phyloP scores from a whole-genome alignment of 768 basidiomycete genomes.

The Fomitopsis serialis region DNA sequence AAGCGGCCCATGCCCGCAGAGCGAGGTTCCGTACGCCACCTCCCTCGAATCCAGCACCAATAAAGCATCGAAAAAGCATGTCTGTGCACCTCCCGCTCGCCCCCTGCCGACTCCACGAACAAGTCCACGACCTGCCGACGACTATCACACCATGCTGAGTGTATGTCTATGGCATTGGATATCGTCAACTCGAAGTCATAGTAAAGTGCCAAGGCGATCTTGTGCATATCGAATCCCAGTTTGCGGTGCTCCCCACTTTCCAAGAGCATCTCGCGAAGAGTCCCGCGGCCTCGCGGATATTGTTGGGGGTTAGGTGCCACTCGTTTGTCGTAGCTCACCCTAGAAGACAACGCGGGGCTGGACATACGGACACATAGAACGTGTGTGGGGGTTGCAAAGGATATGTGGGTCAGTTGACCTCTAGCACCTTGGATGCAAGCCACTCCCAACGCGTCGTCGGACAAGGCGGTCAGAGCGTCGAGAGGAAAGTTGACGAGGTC shows the following conservation, averaged over 20 bases:
- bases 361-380: conserved; percentile 32
- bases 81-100: not conserved
- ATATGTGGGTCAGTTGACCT: conserved; percentile 31
- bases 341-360: not conserved
- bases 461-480: not conserved
- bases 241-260: not conserved
- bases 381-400: conserved; percentile 31
- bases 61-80: not conserved
- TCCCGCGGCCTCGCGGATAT: not conserved
- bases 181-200: conserved; percentile 33
- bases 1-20: conserved; percentile 3
- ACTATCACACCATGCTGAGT: not conserved
- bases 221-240: conserved; percentile 38
- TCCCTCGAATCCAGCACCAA: not conserved
- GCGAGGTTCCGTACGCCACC: not conserved
- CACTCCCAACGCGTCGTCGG: conserved; percentile 28
- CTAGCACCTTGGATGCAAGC: conserved; percentile 36
- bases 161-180: not conserved
- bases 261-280: not conserved
- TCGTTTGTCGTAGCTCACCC: not conserved
- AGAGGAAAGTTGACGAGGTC: not conserved
- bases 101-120: not conserved
- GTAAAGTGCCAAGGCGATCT: conserved; percentile 33
- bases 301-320: not conserved
- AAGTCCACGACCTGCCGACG: not conserved